phyloP scores from a whole-genome alignment of 345 rosid species.

The Garcia nutans region DNA sequence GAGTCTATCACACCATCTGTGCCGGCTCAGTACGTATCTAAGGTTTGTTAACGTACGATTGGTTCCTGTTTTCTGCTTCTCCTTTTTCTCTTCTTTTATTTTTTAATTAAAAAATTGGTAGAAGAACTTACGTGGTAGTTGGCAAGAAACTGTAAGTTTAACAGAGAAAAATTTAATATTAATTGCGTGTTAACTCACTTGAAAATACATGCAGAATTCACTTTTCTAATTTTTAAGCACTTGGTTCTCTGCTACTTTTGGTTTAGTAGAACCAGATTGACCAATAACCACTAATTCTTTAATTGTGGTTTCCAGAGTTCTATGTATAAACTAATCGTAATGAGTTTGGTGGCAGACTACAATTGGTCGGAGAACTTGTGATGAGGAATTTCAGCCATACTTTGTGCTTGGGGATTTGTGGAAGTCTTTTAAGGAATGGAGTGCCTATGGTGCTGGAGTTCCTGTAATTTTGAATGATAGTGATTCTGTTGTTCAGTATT shows the following conservation, averaged over 20 bases:
- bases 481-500: slow-evolving; percentile 45
- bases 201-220: not conserved
- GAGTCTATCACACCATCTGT: slow-evolving; percentile 54
- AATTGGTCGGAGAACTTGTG: slow-evolving; percentile 37
- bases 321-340: not conserved
- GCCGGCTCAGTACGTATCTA: slow-evolving; percentile 44
- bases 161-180: not conserved
- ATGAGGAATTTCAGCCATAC: slow-evolving; percentile 32
- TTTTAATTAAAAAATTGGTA: no score
- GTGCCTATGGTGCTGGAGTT: slow-evolving; percentile 50
- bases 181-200: not conserved
- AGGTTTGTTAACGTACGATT: slow-evolving; percentile 38
- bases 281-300: no score
- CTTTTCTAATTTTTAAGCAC: not conserved
- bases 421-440: slow-evolving; percentile 48
- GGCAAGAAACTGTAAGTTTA: not conserved
- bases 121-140: not conserved
- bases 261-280: not conserved
- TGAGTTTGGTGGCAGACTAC: slow-evolving; percentile 35
- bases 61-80: not conserved
- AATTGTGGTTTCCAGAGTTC: not conserved
- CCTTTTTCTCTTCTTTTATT: not conserved
- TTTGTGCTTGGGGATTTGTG: slow-evolving; percentile 41
- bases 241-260: not conserved
- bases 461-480: slow-evolving; percentile 39